phyloP scores from a whole-genome alignment of 140 eudicot species.

The Eryngium alpinum region DNA sequence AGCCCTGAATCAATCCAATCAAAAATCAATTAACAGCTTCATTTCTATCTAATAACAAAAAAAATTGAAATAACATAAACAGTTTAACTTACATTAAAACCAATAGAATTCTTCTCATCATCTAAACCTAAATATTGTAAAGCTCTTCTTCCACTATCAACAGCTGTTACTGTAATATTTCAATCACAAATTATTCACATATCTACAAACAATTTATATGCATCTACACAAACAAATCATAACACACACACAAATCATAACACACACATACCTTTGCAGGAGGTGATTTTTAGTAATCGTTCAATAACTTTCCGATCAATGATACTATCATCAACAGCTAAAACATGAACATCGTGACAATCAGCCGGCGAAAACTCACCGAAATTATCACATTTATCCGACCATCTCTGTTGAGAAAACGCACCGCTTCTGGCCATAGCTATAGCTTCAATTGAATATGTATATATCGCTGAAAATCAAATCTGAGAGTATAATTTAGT shows the following conservation, averaged over 20 bases:
- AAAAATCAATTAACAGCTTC: background rate
- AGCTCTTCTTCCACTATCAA: constrained; percentile 92
- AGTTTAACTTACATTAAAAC: constrained; percentile 46
- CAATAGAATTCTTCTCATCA: constrained; percentile 58
- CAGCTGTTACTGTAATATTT: constrained; percentile 63
- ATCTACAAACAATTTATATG: background rate
- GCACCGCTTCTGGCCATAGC: constrained; percentile 51
- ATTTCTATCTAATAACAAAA: background rate
- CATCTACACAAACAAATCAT: too few species aligned
- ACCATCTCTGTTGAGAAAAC: constrained; percentile 50
- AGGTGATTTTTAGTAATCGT: constrained; percentile 73
- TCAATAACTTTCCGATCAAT: constrained; percentile 89
- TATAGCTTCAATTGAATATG: constrained; percentile 13
- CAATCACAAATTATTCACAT: constrained; percentile 5
- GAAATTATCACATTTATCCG: constrained; percentile 25
- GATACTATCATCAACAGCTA: constrained; percentile 90
- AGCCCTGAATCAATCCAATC: constrained; percentile 31
- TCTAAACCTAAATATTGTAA: constrained; percentile 69
- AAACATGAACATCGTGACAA: constrained; percentile 65
- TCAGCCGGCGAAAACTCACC: constrained; percentile 21
- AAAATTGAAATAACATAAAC: background rate
- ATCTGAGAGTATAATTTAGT: too few species aligned
- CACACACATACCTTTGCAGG: constrained; percentile 59
- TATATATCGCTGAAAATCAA: background rate
- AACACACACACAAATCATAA: too few species aligned